Base-by-base conservation (phyloP, 352 stramenopile species). In the Globisporangium spinosum region DNA sequence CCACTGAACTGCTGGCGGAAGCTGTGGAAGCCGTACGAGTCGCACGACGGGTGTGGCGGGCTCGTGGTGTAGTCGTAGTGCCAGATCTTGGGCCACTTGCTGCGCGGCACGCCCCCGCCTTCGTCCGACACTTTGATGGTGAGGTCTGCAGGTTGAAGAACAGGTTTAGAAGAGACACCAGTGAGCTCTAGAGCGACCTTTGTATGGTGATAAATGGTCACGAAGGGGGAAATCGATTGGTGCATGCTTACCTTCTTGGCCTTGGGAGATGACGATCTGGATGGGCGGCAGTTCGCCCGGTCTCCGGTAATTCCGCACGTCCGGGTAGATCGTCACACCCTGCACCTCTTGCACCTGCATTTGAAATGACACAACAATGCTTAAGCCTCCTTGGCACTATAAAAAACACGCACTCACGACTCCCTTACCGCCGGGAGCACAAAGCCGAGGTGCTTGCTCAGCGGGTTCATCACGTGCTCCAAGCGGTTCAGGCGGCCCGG, bases 1-100 rank as follows among this genome's bases (percentile, higher is more conserved):
- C 97, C 97, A 53, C 93, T 97, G 61, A 98, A 91, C 34, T 97
- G 95, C 58, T 92, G 67, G 3, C 84, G 78, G 65, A 93, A 93
- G 72, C 74, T 91, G 67, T 79, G 93, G 79, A 80, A 91, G 70
- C 77, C 82, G 70, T 87, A 82, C 54, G 77, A 77, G 47, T 85
- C 75, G 53, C 82, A 78, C 20, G 83, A 71, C 12, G 83, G 82
- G 49, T 75, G 88, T 64, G 79, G 66, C 54, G 75, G 68, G 35
- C 96, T 98, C 9, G 98, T 99, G n/a, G 97, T 99, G 81, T 99
- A 99, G 32, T 99, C 87, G 72, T 99, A 99, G 59, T 94, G 96
- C 95, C 97, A 99, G 70, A 99, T 94, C 65, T 97, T 96, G 45
- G 94, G 89, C 87, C 98, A 98, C 57, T 99, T 92, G 70, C 89